Conservation (phyloP, 2,329 filamentous ascomycete species). For the Trichophyton rubrum region DNA sequence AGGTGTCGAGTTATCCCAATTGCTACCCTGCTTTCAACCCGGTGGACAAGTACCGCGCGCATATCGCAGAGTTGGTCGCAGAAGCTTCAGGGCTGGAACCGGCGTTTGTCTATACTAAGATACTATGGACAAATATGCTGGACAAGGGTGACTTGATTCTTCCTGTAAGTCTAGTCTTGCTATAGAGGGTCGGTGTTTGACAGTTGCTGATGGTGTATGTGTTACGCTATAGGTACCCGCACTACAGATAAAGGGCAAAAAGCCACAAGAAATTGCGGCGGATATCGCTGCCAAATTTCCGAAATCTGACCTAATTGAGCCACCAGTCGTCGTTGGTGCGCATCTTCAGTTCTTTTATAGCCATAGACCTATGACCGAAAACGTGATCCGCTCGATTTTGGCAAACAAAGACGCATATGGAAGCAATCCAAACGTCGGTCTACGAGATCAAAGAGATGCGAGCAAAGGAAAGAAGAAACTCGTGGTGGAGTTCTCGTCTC, state of each 20-base stretch:
- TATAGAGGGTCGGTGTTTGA: not conserved
- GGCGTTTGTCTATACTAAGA: slow-evolving; percentile 27
- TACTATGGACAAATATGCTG: slow-evolving; percentile 35
- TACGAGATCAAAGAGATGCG: slow-evolving; percentile 45
- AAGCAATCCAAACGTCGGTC: slow-evolving; percentile 46
- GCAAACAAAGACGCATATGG: slow-evolving; percentile 47
- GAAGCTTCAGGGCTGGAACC: slow-evolving; percentile 28
- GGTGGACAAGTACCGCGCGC: slow-evolving; percentile 35
- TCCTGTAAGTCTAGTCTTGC: slow-evolving; percentile 22
- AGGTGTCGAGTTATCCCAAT: slow-evolving; percentile 29
- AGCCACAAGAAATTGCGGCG: slow-evolving; percentile 44
- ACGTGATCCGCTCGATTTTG: slow-evolving; percentile 48
- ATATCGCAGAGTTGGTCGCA: slow-evolving; percentile 33
- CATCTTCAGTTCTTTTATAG: slow-evolving; percentile 58
- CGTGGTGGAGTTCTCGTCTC: slow-evolving; percentile 54
- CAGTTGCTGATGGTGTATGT: not conserved
- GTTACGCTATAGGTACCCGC: slow-evolving; percentile 25
- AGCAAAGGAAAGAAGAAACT: slow-evolving; percentile 46
- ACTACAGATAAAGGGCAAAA: slow-evolving; percentile 43
- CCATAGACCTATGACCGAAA: slow-evolving; percentile 41
- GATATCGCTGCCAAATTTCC: slow-evolving; percentile 47
- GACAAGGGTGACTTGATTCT: slow-evolving; percentile 37
- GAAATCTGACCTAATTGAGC: slow-evolving; percentile 45
- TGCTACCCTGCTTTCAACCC: slow-evolving; percentile 36
- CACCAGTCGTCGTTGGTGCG: slow-evolving; percentile 44